phyloP scores from a whole-genome alignment of 306 rosid genomes.

The Potentilla sterilis region DNA sequence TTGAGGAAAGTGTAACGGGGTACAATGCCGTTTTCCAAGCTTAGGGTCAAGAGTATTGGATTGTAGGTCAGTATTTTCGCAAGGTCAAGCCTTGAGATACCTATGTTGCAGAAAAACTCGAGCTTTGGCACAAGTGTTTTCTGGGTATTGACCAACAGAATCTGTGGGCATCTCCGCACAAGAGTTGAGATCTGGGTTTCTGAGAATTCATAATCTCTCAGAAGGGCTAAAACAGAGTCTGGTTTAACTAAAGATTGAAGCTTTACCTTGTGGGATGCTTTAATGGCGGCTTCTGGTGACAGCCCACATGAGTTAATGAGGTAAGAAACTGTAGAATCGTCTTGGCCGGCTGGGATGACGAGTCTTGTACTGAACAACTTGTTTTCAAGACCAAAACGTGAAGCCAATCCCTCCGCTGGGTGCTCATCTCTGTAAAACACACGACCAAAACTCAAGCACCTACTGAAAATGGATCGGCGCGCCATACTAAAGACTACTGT shows the following conservation, averaged over 20 bases:
- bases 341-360: neutral
- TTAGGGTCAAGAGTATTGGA: slow-evolving; percentile 5
- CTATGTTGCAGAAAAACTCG: slow-evolving; percentile 27
- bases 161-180: slow-evolving; percentile 12
- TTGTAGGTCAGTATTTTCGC: neutral
- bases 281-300: slow-evolving; percentile 23
- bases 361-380: neutral
- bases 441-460: too few species aligned
- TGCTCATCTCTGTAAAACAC: too few species aligned
- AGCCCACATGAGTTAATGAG: slow-evolving; percentile 34
- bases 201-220: slow-evolving; percentile 29
- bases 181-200: slow-evolving; percentile 22
- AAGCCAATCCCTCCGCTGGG: too few species aligned
- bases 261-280: slow-evolving; percentile 20
- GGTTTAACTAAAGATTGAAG: slow-evolving; percentile 18
- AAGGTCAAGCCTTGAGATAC: neutral
- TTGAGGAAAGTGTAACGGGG: slow-evolving; percentile 28
- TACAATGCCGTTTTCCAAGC: neutral
- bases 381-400: neutral
- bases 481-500: too few species aligned
- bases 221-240: slow-evolving; percentile 24
- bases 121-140: slow-evolving; percentile 36
- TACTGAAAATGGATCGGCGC: too few species aligned
- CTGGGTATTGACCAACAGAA: slow-evolving; percentile 19
- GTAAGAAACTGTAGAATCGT: slow-evolving; percentile 15